These are phyloP conservation scores for Linderniella brevidens DNA, from an alignment of 257 asterid species.

Conservation along the genomic window DNA sequence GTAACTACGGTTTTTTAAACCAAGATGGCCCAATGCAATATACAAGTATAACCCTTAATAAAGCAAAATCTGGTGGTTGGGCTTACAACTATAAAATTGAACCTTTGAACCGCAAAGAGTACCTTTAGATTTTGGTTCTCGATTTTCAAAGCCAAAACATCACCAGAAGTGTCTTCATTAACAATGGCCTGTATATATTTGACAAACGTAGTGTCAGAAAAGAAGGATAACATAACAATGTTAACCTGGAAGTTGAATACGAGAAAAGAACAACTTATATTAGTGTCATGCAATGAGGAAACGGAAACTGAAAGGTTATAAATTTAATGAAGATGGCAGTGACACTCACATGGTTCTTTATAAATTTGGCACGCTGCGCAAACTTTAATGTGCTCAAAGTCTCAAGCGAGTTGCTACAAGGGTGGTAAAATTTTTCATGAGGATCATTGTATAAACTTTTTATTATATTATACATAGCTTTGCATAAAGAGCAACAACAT, in stretches of 20 bases:
- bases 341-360: conserved; percentile 55
- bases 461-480: too few relatives aligned
- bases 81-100: too few relatives aligned
- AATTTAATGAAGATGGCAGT: neutral
- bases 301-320: neutral
- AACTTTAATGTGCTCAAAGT: conserved; percentile 81
- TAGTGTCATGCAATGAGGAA: neutral
- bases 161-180: conserved; percentile 83
- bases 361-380: conserved; percentile 82
- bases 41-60: too few relatives aligned
- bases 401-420: conserved; percentile 65
- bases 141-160: conserved; percentile 61
- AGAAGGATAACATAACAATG: neutral
- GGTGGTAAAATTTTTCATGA: conserved; percentile 9
- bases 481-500: too few relatives aligned
- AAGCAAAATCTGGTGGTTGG: too few relatives aligned
- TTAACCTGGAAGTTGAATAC: neutral
- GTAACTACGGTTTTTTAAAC: too few relatives aligned
- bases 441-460: conserved; percentile 7
- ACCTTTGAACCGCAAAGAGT: neutral
- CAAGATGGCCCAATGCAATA: too few relatives aligned
- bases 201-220: conserved; percentile 7
- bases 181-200: conserved; percentile 46
- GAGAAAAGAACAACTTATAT: neutral
- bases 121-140: conserved; percentile 77